These are phyloP conservation scores for Leishmania tarentolae DNA, from an alignment of 208 protist genomes.

Conservation along the genomic window DNA sequence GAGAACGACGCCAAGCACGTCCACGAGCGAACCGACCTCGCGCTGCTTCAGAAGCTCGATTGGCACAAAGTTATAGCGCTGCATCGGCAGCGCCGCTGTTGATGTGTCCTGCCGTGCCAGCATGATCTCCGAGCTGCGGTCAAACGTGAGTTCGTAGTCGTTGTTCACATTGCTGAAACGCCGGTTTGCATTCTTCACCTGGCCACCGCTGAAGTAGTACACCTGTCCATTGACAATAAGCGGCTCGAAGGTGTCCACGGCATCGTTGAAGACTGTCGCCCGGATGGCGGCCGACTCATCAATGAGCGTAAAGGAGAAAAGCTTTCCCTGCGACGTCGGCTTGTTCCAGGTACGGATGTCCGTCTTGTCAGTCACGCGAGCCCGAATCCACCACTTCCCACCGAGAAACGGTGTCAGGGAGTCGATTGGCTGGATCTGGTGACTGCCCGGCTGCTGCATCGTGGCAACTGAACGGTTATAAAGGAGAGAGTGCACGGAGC, in stretches of 20 bases:
- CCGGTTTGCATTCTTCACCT: constrained; percentile 92
- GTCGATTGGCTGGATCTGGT: constrained; percentile 93
- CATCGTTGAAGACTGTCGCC: constrained; percentile 93
- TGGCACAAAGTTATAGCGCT: constrained; percentile 91
- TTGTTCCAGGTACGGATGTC: constrained; percentile 94
- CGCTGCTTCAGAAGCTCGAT: constrained; percentile 88
- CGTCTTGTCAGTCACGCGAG: constrained; percentile 90
- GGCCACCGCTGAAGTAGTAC: constrained; percentile 91
- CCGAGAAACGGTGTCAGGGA: constrained; percentile 90
- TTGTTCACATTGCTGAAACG: constrained; percentile 93
- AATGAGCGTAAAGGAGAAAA: constrained; percentile 92
- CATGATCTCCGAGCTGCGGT: constrained; percentile 78
- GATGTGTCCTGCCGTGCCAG: constrained; percentile 57
- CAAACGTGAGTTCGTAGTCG: constrained; percentile 93
- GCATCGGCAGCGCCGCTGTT: constrained; percentile 57
- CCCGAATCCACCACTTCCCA: constrained; percentile 91
- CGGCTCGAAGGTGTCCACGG: constrained; percentile 87
- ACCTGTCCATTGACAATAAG: constrained; percentile 88
- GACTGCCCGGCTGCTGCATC: constrained; percentile 63
- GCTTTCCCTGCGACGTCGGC: constrained; percentile 89
- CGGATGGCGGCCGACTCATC: constrained; percentile 90
- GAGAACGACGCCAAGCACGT: constrained; percentile 84
- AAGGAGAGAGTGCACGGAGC: background rate
- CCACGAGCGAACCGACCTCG: constrained; percentile 84
- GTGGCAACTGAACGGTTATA: background rate